Evolutionary conservation across 2,329 filamentous ascomycete genomes (phyloP), one percentile per base, ranked within the genome.

Genomic region (Monilinia vaccinii-corymbosi): DNA sequence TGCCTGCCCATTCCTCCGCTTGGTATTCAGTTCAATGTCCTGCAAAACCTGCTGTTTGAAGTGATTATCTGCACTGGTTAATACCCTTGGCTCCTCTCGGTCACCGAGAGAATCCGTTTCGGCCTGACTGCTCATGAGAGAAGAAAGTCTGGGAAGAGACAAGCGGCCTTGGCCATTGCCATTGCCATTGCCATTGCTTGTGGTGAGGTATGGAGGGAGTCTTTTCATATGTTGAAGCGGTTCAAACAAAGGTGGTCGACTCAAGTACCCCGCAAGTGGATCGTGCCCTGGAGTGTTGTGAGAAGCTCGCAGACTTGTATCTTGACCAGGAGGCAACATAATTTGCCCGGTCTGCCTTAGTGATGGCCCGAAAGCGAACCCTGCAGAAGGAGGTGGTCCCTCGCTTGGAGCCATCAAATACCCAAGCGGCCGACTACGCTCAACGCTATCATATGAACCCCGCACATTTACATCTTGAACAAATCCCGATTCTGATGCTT

Each of bases 61-160:
- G 59, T 67, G 63, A 63, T 69, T 67, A n/a, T 69, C 62, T 13
- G 64, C 63, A 62, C 65, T 66, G 28, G 32, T 63, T 13, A 69
- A 56, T 13, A 55, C 53, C 55, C 62, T 63, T 7, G 57, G 50
- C 44, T 66, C 63, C 11, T n/a, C 44, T 34, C 28, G 32, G 13
- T 45, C 36, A 10, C 21, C 28, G 23, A 21, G 11, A 16, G 16
- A 8, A 5, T 58, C 40, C 5, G 46, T 44, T n/a, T 58, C 47
- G 44, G 56, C 28, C n/a, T 58, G 47, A 5, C 28, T 31, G 9
- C 9, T 18, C 21, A 36, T 25, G 10, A 36, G 38, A 23, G 51
- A 55, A 55, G 38, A 2, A 42, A 34, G 18, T 6, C 38, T 55
- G 23, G 53, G 53, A 36, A 56, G 53, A n/a, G 53, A 56, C 4